Evolutionary conservation across 2,329 filamentous ascomycete genomes (phyloP).

Genomic region (Ophiostoma australiae): DNA sequence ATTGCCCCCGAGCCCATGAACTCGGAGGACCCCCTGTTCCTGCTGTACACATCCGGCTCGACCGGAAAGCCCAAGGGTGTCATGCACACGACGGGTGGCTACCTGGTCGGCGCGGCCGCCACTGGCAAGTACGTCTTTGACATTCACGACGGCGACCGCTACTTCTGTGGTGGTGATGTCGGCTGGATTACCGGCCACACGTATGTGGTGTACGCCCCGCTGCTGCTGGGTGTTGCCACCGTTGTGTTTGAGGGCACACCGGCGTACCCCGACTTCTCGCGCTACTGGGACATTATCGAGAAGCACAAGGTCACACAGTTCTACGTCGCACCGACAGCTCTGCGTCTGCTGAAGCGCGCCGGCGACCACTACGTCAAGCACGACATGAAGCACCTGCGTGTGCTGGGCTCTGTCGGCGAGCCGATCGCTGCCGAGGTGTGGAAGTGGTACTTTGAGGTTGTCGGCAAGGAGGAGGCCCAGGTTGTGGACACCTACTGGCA

Average conservation of each 20-base stretch:
- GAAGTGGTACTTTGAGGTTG: slow-evolving; percentile 98
- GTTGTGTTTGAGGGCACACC: slow-evolving; percentile 98
- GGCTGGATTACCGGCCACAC: slow-evolving; percentile 99
- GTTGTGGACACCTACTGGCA: slow-evolving; percentile 99
- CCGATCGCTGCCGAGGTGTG: slow-evolving; percentile 96
- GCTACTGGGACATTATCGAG: slow-evolving; percentile 98
- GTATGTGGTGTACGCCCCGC: slow-evolving; percentile 93
- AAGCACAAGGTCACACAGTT: slow-evolving; percentile 95
- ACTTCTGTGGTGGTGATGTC: slow-evolving; percentile 97
- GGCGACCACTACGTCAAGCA: slow-evolving; percentile 88
- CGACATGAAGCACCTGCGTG: slow-evolving; percentile 81
- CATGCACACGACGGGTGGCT: slow-evolving; percentile 94
- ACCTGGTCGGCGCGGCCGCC: slow-evolving; percentile 85
- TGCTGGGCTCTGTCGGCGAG: slow-evolving; percentile 92
- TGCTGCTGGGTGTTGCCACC: slow-evolving; percentile 86
- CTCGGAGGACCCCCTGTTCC: slow-evolving; percentile 93
- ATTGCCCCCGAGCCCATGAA: slow-evolving; percentile 82
- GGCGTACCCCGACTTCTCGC: slow-evolving; percentile 93
- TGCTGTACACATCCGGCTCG: slow-evolving; percentile 96
- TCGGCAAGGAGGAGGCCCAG: slow-evolving; percentile 89
- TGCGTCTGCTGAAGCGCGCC: slow-evolving; percentile 89
- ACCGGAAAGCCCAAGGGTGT: slow-evolving; percentile 99
- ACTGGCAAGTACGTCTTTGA: slow-evolving; percentile 99
- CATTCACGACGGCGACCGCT: slow-evolving; percentile 86
- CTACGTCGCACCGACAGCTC: slow-evolving; percentile 92